Conservation (phyloP, 2,329 filamentous ascomycete genomes). For the Ophiocordyceps unilateralis region DNA sequence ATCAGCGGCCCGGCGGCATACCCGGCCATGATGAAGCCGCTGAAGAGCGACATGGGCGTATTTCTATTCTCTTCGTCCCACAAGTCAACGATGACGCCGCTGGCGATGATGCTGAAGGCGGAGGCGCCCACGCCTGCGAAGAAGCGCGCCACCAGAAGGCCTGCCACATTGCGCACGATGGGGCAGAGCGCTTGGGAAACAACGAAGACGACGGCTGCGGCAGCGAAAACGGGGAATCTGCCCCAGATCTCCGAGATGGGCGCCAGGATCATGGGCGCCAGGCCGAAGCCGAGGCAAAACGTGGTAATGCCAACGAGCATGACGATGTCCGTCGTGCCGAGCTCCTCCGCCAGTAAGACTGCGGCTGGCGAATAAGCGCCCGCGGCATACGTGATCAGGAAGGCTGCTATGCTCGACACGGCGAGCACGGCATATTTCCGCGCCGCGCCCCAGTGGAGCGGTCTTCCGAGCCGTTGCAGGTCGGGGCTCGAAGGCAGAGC, state of each 20-base stretch:
- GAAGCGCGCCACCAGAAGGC: constrained; percentile 61
- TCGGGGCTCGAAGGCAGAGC: constrained; percentile 42
- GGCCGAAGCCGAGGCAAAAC: constrained; percentile 65
- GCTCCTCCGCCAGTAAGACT: constrained; percentile 45
- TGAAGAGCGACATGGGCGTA: constrained; percentile 78
- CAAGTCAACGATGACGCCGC: constrained; percentile 79
- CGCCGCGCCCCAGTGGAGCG: constrained; percentile 52
- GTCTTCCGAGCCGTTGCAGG: constrained; percentile 49
- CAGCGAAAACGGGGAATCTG: constrained; percentile 64
- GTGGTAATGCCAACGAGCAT: constrained; percentile 61
- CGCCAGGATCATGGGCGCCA: constrained; percentile 76
- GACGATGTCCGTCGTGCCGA: constrained; percentile 46
- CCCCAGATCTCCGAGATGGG: constrained; percentile 83
- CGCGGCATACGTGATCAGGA: constrained; percentile 63
- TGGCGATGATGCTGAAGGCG: constrained; percentile 74
- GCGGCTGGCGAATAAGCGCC: constrained; percentile 63
- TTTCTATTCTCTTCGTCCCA: constrained; percentile 67
- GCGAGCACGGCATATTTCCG: constrained; percentile 56
- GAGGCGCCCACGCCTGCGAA: constrained; percentile 62
- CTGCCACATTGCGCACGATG: constrained; percentile 48
- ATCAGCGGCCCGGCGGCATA: constrained; percentile 66
- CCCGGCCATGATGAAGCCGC: constrained; percentile 59
- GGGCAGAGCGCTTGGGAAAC: constrained; percentile 57
- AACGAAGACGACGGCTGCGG: constrained; percentile 55
- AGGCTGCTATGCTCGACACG: constrained; percentile 60